Evolutionary conservation across 2,329 filamentous ascomycete genomes (phyloP), one percentile per base, ranked within the genome.

Genomic region (Didymella keratinophila): DNA sequence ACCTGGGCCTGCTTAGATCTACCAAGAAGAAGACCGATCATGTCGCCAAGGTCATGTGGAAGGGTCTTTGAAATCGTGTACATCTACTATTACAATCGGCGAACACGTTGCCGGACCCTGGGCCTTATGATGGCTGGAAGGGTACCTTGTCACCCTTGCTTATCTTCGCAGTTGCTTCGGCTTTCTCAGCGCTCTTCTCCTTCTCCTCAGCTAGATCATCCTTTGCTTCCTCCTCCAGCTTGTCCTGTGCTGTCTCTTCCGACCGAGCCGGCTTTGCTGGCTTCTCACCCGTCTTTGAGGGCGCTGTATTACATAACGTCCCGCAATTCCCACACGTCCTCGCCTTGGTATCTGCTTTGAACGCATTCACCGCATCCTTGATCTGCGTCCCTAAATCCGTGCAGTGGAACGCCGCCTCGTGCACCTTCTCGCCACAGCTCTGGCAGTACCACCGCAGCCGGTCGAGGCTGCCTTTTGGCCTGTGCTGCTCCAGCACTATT

Each of bases 11-110:
- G 78, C 84, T 98, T 61, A 97, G 95, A 80, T 84, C 85, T 61
- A 98, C 90, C 71, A 91, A 89, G 78, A 97, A 93, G 82, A 97
- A 96, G 82, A 87, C 88, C 23, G 95, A 98, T 74, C 94, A 98
- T 78, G 81, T 98, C 66, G 89, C 92, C 37, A 98, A 97, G 81
- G 83, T 93, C 34, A 80, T 83, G 50, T 91, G 89, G 87, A 93
- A 90, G 74, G 95, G 94, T 68, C 80, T 95, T 61, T 87, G 56
- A 52, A 20, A 27, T n/a, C 18, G 23, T 55, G 18, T 51, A 52
- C 25, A 56, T 43, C 47, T 41, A 46, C 43, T 56, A 27, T 11
- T 51, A 16, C 53, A 60, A 43, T 27, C 28, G 20, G 23, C 9
- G 10, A 11, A 32, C 9, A 28, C 10, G 10, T 32, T 23, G 16